These are phyloP conservation scores for Acarospora socialis DNA, from an alignment of 2,329 filamentous ascomycete genomes.

Conservation along the genomic window DNA sequence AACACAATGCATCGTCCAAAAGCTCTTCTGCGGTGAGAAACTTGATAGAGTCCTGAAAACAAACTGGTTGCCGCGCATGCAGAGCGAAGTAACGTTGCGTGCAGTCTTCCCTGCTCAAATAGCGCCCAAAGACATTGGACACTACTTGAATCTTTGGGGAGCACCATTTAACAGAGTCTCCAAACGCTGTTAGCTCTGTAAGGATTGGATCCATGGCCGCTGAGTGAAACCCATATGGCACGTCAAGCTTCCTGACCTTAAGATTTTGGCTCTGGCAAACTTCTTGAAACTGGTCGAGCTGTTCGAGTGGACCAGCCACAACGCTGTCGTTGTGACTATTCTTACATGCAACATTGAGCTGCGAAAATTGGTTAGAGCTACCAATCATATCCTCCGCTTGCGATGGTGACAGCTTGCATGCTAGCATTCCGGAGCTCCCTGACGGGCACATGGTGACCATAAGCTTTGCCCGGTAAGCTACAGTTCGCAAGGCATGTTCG, in stretches of 20 bases:
- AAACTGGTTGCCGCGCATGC: slow-evolving; percentile 17
- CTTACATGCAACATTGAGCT: slow-evolving; percentile 18
- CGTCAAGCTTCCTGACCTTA: slow-evolving; percentile 17
- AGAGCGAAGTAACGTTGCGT: slow-evolving; percentile 14
- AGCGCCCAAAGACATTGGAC: too few relatives aligned
- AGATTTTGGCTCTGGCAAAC: slow-evolving; percentile 11
- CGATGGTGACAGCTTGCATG: slow-evolving; percentile 11
- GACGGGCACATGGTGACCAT: too few relatives aligned
- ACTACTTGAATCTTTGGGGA: slow-evolving; percentile 7
- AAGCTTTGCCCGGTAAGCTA: slow-evolving; percentile 14
- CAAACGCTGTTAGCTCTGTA: slow-evolving; percentile 8
- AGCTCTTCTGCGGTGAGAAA: slow-evolving; percentile 6
- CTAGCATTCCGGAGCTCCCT: slow-evolving; percentile 15
- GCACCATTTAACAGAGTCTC: slow-evolving; percentile 1
- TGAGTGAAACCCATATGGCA: slow-evolving; percentile 21
- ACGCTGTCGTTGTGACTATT: slow-evolving; percentile 21
- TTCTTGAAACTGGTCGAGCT: slow-evolving; percentile 12
- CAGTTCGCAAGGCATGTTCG: slow-evolving; percentile 14
- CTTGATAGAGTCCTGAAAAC: slow-evolving; percentile 14
- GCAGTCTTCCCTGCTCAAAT: too few relatives aligned
- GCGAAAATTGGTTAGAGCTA: slow-evolving; percentile 4
- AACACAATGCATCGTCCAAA: slow-evolving; percentile 5
- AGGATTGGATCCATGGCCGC: slow-evolving; percentile 18
- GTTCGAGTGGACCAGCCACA: slow-evolving; percentile 16
- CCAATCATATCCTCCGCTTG: too few relatives aligned